A percentile compares a stretch with the other conserved stretches of the same genome.
These are phyloP conservation scores for Tuctoria greenei DNA, from an alignment of 176 grass and related monocot genomes.

Conservation along the genomic window DNA sequence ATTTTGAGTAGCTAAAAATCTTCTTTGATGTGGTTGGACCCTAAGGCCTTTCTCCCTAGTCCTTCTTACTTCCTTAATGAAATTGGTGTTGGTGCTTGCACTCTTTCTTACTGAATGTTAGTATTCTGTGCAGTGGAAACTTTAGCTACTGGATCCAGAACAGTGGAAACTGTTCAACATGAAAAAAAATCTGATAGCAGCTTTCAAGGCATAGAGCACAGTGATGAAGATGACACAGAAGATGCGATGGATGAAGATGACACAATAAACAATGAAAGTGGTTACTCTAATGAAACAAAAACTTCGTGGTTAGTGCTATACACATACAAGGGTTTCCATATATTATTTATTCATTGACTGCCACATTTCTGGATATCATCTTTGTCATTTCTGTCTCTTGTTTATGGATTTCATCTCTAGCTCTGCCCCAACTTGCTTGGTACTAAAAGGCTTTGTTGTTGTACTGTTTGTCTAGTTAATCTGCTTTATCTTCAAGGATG, in stretches of 20 bases:
- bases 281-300: slow-evolving; percentile 13
- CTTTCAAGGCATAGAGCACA: slow-evolving; percentile 13
- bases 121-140: slow-evolving; percentile 16
- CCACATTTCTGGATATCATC: not conserved
- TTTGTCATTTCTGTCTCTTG: not conserved
- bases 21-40: not conserved
- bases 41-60: not conserved
- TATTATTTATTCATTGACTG: not conserved
- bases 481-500: too few species aligned
- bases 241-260: slow-evolving; percentile 26
- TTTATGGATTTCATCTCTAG: not conserved
- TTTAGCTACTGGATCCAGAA: slow-evolving; percentile 8
- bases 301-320: slow-evolving; percentile 44
- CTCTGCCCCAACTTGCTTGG: too few species aligned
- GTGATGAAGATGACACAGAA: slow-evolving; percentile 24
- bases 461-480: too few species aligned
- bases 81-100: not conserved
- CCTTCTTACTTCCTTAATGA: not conserved
- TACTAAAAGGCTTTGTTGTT: too few species aligned
- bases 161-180: not conserved
- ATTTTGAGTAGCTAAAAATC: not conserved
- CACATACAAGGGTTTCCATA: not conserved
- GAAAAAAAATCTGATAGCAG: slow-evolving; percentile 12
- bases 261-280: slow-evolving; percentile 16
- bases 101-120: not conserved